Percentiles rank a stretch among this genome's conserved stretches.
Conservation (phyloP, 2,329 filamentous ascomycete genomes). For the Ophiostoma australiae region DNA sequence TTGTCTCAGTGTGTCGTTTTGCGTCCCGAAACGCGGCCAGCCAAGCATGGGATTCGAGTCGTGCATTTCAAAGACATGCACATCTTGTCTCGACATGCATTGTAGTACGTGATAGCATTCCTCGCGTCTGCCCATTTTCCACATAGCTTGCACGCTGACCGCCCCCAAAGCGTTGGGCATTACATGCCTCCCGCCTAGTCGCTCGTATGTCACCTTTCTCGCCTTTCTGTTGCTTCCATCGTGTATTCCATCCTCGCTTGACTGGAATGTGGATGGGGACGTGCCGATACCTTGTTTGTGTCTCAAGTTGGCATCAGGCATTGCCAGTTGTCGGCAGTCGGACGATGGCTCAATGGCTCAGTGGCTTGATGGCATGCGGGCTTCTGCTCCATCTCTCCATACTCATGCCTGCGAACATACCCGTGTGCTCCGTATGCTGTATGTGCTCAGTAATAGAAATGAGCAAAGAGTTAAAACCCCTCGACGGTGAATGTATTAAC, state of each 20-base stretch:
- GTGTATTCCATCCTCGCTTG: background rate
- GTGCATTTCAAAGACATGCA: constrained; percentile 6
- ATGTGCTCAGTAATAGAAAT: too few relatives aligned
- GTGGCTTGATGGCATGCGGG: background rate
- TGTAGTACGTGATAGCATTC: constrained; percentile 11
- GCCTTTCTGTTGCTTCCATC: background rate
- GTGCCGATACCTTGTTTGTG: constrained; percentile 7
- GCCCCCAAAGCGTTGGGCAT: background rate
- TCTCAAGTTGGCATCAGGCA: background rate
- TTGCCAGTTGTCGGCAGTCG: background rate
- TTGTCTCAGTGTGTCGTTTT: constrained; percentile 9
- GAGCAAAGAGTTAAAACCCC: background rate
- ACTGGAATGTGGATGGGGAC: constrained; percentile 8
- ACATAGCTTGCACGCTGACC: background rate
- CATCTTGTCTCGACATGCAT: constrained; percentile 8
- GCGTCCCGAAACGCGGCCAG: constrained; percentile 5
- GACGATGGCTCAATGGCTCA: background rate
- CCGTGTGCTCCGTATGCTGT: too few relatives aligned
- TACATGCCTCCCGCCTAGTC: background rate
- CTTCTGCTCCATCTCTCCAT: background rate
- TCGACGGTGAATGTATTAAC: background rate
- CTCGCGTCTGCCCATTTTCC: background rate
- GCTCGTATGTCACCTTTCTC: too few relatives aligned
- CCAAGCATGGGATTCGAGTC: constrained; percentile 5
- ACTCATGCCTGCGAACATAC: background rate